A percentile compares a stretch with the other conserved stretches of the same genome.
Evolutionary conservation across 805 yeast species (phyloP).

Genomic region (Candida montana): DNA sequence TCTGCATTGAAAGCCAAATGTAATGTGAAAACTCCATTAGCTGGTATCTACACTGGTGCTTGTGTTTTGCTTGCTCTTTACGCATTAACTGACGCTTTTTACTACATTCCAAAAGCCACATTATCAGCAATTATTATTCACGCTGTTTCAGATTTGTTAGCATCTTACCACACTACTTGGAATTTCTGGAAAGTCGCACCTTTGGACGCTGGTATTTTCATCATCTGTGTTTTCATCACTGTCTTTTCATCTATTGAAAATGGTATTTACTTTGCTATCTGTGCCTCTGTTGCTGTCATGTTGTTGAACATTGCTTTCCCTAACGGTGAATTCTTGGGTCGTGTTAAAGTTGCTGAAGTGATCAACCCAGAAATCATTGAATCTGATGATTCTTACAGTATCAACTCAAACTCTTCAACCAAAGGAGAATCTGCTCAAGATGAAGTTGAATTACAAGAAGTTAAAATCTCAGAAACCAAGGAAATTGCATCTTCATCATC

Average conservation of each 20-base stretch:
- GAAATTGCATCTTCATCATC: background rate
- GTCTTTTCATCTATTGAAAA: slow-evolving; percentile 56
- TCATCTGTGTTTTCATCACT: slow-evolving; percentile 22
- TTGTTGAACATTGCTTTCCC: slow-evolving; percentile 77
- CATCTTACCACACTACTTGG: slow-evolving; percentile 62
- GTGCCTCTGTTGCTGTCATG: slow-evolving; percentile 72
- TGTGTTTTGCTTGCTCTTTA: slow-evolving; percentile 86
- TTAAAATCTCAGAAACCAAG: background rate
- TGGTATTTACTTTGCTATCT: slow-evolving; percentile 87
- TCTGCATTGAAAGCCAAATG: slow-evolving; percentile 92
- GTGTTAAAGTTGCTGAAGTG: slow-evolving; percentile 67
- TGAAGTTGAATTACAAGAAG: slow-evolving; percentile 16
- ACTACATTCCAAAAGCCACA: slow-evolving; percentile 86
- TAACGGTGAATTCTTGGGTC: slow-evolving; percentile 76
- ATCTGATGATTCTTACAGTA: slow-evolving; percentile 10
- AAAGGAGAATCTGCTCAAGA: background rate
- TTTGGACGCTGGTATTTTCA: slow-evolving; percentile 19
- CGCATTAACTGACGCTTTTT: slow-evolving; percentile 77
- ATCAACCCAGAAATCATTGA: slow-evolving; percentile 48
- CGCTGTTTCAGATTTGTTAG: slow-evolving; percentile 82
- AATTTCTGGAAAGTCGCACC: slow-evolving; percentile 71
- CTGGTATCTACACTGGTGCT: slow-evolving; percentile 85
- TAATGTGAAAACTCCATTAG: slow-evolving; percentile 91
- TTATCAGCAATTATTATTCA: slow-evolving; percentile 86
- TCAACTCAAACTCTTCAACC: slow-evolving; percentile 1